Conservation (phyloP, 176 grass and related monocot species). For the Oryza meyeriana region DNA sequence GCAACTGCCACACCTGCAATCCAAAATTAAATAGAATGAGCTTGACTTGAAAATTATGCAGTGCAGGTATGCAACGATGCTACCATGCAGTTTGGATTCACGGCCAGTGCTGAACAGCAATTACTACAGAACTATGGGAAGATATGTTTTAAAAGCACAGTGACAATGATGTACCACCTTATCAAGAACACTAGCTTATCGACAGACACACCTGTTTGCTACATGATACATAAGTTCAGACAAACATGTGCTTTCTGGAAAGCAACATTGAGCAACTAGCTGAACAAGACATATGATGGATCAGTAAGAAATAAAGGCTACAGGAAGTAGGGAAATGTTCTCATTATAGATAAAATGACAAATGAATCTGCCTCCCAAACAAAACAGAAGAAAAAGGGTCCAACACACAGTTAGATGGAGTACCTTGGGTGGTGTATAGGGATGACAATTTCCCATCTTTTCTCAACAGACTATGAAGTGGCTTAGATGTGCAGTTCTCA, state of each 20-base stretch:
- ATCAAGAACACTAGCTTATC: slow-evolving; percentile 12
- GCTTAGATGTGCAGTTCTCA: slow-evolving; percentile 60
- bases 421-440: slow-evolving; percentile 72
- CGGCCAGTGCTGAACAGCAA: not conserved
- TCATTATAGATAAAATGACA: slow-evolving; percentile 20
- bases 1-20: slow-evolving; percentile 62
- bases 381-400: slow-evolving; percentile 16
- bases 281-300: slow-evolving; percentile 23
- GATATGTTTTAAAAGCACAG: not conserved
- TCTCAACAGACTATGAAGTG: slow-evolving; percentile 52
- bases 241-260: slow-evolving; percentile 36
- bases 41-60: not conserved
- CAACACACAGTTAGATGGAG: slow-evolving; percentile 20
- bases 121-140: not conserved
- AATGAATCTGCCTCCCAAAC: not conserved
- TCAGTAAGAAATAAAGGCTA: slow-evolving; percentile 10
- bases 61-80: not conserved
- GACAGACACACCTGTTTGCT: not conserved
- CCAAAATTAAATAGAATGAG: slow-evolving; percentile 10
- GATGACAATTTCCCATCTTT: slow-evolving; percentile 80
- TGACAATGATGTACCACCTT: not conserved
- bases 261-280: slow-evolving; percentile 6
- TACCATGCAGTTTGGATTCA: not conserved
- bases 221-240: slow-evolving; percentile 11
- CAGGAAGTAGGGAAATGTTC: slow-evolving; percentile 12